A percentile compares a stretch with the other conserved stretches of the same genome.
Evolutionary conservation across 345 rosid genomes (phyloP).

Genomic region (Bretschneidera sinensis): DNA sequence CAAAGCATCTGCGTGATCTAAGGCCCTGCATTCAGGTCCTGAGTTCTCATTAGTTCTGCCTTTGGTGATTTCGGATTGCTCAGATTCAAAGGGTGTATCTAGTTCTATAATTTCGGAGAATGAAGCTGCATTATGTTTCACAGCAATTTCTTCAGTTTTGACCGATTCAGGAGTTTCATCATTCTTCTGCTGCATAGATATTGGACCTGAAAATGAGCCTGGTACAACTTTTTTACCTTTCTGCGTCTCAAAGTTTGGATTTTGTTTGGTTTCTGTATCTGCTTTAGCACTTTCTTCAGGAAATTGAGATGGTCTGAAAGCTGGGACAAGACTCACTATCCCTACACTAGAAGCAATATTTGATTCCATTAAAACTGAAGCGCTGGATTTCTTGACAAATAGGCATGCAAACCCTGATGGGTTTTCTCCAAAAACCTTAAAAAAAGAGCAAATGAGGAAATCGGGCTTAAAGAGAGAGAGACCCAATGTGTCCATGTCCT

Average conservation of each 20-base stretch:
- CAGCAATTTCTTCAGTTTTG: too few species aligned
- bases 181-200: not conserved
- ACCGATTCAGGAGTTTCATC: constrained; percentile 20
- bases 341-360: constrained; percentile 22
- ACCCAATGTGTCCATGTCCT: constrained; percentile 89
- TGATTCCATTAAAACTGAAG: constrained; percentile 36
- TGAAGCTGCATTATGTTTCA: constrained; percentile 18
- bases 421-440: constrained; percentile 66
- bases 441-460: constrained; percentile 69
- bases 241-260: too few species aligned
- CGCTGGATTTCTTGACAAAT: constrained; percentile 57
- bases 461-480: constrained; percentile 78
- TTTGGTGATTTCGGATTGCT: constrained; percentile 1
- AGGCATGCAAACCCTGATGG: constrained; percentile 76
- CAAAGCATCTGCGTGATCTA: constrained; percentile 72
- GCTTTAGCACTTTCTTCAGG: constrained; percentile 6
- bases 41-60: not conserved
- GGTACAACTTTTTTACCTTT: constrained; percentile 1
- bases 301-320: constrained; percentile 8
- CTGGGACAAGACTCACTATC: constrained; percentile 33
- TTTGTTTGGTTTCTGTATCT: constrained; percentile 4
- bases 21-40: constrained; percentile 45
- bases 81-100: constrained; percentile 17
- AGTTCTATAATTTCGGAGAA: constrained; percentile 33
- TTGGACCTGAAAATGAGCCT: constrained; percentile 16